Base-by-base conservation (phyloP, 352 stramenopile genomes). In the Phytophthora multivora region DNA sequence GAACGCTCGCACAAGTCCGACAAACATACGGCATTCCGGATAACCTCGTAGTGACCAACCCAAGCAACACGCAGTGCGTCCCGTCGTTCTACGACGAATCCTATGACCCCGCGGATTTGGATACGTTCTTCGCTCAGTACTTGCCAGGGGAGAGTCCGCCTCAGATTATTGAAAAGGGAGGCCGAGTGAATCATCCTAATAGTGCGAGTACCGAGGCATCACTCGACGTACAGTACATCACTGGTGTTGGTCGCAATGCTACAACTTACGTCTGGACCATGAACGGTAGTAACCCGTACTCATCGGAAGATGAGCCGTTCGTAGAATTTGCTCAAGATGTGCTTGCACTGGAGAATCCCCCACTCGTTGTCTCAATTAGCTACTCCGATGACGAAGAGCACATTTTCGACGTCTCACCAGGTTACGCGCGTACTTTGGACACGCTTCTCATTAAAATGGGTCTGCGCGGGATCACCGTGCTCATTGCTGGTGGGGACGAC, bases 371-470 rank as follows among this genome's bases (percentile, higher is more conserved):
- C 3, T 97, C 89, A 1, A 96, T 96, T 50, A 94, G 77, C 45
- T 97, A 97, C 56, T 96, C 92, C 8, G 89, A 97, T 59, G 85
- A 97, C 38, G 89, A 97, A 73, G 89, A 96, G 38, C 78, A 93
- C 47, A 92, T 95, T 53, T 95, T 92, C 56, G 73, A 93, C 8
- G 66, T 84, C 18, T 88, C 78, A 2, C 51, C 77, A 3, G 77
- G 79, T 9, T 96, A 96, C 51, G 86, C 95, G 43, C 79, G 76
- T 11, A 73, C 61, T 0, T 87, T 98, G 41, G 91, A 98, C 53
- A 78, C 77, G 1, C 72, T 97, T 46, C 68, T 97, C 6, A 93
- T 95, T 50, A 98, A 98, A 59, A 87, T 96, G 75, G 92, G 87
- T 7, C 31, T 96, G 2, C 83, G 79, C 16, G 92, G 92, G 33